Percentiles rank a stretch among this genome's conserved stretches.
phyloP scores from a whole-genome alignment of 2,329 filamentous ascomycete genomes.

The Akanthomyces muscarius region DNA sequence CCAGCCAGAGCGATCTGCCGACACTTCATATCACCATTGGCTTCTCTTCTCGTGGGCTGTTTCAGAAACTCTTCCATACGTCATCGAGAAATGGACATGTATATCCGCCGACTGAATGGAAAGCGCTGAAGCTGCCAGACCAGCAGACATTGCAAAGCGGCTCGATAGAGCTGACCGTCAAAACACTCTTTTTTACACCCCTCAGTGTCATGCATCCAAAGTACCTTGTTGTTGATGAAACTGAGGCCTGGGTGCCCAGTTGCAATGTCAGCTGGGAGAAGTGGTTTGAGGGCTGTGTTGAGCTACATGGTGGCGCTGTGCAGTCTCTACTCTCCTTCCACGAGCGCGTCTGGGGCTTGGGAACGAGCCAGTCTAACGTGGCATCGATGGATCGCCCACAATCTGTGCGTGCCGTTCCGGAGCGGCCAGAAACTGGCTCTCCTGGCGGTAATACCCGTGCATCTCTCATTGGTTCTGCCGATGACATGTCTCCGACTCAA shows the following conservation, averaged over 20 bases:
- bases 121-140: slow-evolving; percentile 60
- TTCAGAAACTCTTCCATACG: slow-evolving; percentile 73
- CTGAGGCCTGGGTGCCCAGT: slow-evolving; percentile 65
- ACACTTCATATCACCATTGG: slow-evolving; percentile 64
- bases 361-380: slow-evolving; percentile 20
- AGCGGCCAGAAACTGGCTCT: background rate
- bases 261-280: slow-evolving; percentile 84
- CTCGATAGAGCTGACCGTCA: slow-evolving; percentile 65
- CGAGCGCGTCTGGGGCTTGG: slow-evolving; percentile 57
- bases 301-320: slow-evolving; percentile 60
- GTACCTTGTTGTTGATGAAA: slow-evolving; percentile 69
- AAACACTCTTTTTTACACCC: slow-evolving; percentile 74
- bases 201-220: slow-evolving; percentile 89
- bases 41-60: slow-evolving; percentile 68
- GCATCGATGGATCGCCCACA: background rate
- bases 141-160: slow-evolving; percentile 46
- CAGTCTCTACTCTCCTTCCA: slow-evolving; percentile 63
- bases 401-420: background rate
- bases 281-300: slow-evolving; percentile 79
- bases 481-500: slow-evolving; percentile 26
- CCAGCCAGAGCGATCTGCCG: slow-evolving; percentile 24
- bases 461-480: background rate
- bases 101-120: slow-evolving; percentile 60
- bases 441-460: background rate
- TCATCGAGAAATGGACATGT: slow-evolving; percentile 57